Evolutionary conservation across 371 early-diverging fungal genomes (phyloP).

Genomic region (Fennellomyces sp.): DNA sequence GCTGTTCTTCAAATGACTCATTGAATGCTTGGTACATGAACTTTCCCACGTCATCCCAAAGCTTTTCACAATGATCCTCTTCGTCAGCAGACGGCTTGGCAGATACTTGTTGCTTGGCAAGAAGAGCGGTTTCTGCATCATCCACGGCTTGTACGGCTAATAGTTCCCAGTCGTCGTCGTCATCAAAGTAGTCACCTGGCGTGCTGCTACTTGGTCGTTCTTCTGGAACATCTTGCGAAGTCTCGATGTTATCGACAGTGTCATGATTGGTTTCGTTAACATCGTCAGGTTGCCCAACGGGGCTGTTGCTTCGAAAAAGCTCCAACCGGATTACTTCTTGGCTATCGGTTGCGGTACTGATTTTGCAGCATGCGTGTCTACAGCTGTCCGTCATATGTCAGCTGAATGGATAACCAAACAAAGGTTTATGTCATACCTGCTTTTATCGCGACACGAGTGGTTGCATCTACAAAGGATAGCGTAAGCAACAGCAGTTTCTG

Average conservation of each 20-base stretch:
- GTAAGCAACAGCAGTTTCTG: too few species aligned
- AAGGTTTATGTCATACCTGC: constrained; percentile 20
- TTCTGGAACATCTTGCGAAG: neutral
- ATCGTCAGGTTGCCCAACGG: neutral
- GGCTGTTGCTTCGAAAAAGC: too few species aligned
- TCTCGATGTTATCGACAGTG: neutral
- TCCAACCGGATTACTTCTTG: too few species aligned
- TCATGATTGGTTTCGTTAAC: neutral
- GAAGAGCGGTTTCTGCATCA: neutral
- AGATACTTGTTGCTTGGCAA: too few species aligned
- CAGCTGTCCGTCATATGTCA: too few species aligned
- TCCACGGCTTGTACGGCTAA: neutral
- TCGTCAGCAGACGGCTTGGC: neutral
- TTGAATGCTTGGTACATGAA: constrained; percentile 20
- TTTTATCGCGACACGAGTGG: constrained; percentile 39
- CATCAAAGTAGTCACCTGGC: neutral
- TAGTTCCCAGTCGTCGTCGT: constrained; percentile 2
- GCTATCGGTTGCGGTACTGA: neutral
- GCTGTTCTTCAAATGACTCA: too few species aligned
- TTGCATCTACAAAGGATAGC: constrained; percentile 35
- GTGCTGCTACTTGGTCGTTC: neutral
- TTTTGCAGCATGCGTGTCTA: constrained; percentile 16
- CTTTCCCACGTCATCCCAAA: constrained; percentile 24
- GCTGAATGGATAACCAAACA: too few species aligned
- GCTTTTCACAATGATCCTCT: constrained; percentile 6